phyloP scores from a whole-genome alignment of 2,329 filamentous ascomycete genomes.

The Periglandula ipomoeae region DNA sequence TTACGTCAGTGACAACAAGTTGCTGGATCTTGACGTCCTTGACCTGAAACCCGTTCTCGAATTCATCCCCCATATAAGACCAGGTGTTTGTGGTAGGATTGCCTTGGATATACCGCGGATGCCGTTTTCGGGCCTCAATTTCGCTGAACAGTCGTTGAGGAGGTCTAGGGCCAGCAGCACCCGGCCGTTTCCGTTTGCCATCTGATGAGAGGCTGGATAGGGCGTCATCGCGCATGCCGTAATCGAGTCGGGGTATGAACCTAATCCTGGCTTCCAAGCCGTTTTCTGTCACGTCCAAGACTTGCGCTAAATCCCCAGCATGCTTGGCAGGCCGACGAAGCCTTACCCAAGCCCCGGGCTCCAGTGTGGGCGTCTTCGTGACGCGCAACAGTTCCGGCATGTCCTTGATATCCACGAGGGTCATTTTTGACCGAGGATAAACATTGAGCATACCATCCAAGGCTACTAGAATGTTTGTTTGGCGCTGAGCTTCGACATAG shows the following conservation, averaged over 20 bases:
- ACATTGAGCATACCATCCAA: slow-evolving; percentile 81
- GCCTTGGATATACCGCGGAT: slow-evolving; percentile 52
- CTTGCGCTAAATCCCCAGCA: slow-evolving; percentile 80
- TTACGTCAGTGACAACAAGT: slow-evolving; percentile 79
- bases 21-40: slow-evolving; percentile 89
- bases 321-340: slow-evolving; percentile 74
- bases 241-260: slow-evolving; percentile 85
- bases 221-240: slow-evolving; percentile 74
- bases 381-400: slow-evolving; percentile 94
- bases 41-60: slow-evolving; percentile 85
- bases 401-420: slow-evolving; percentile 89
- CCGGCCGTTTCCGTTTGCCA: slow-evolving; percentile 71
- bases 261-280: slow-evolving; percentile 80
- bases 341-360: slow-evolving; percentile 86
- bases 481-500: slow-evolving; percentile 84
- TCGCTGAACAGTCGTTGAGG: slow-evolving; percentile 91
- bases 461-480: slow-evolving; percentile 75
- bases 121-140: slow-evolving; percentile 80
- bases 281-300: slow-evolving; percentile 87
- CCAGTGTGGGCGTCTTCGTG: slow-evolving; percentile 73
- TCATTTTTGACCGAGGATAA: slow-evolving; percentile 78
- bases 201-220: slow-evolving; percentile 37
- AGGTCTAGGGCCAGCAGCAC: slow-evolving; percentile 56
- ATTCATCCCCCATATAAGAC: slow-evolving; percentile 81
- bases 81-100: slow-evolving; percentile 74